Base-by-base conservation (phyloP, 108 stramenopile species). In the Chaetoceros tenuissimus region DNA sequence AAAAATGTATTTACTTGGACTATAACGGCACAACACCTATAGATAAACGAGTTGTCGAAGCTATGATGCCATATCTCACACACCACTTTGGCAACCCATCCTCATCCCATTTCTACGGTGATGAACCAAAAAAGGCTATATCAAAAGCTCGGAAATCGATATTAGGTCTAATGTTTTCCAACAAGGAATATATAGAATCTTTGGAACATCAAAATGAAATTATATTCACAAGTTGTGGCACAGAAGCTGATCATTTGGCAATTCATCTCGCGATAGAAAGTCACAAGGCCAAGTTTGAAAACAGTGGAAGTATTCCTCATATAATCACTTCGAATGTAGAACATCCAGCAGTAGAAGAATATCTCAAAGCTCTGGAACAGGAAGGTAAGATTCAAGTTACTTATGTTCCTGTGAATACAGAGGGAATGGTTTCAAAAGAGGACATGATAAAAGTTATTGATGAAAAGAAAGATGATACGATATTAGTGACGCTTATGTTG, bases 11-110 rank as follows among this genome's bases (percentile, higher is more conserved):
- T 43, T 96, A 96, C 62, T 67, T 98, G 57, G 98, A 99, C 69
- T 97, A 94, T 84, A 98, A 98, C 66, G 98, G 89, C n/a, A 98
- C 97, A 0, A 96, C 96, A 5, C 96, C 98, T 16, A 71, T 98
- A 24, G 80, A 91, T 50, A n/a, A n/a, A n/a, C n/a, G n/a, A 24
- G 97, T 97, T 3, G 21, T 82, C 8, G 62, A 77, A 16, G 80
- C 90, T 31, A 94, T 92, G 88, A 48, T 86, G 51, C 92, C 88
- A 3, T 89, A 71, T 55, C 64, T 94, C 19, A 80, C 72, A 20
- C 43, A 77, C 27, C 84, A 85, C 53, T 90, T 82, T 59, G 95
- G 97, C 1, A 99, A 99, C 68, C 98, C 98, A 2, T 91, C 87
- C 28, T 87, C 87, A n/a, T 63, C 67, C 7, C n/a, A n/a, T n/a